These are phyloP conservation scores for Psilocybe sp. DNA, from an alignment of 768 basidiomycete genomes.

Conservation along the genomic window DNA sequence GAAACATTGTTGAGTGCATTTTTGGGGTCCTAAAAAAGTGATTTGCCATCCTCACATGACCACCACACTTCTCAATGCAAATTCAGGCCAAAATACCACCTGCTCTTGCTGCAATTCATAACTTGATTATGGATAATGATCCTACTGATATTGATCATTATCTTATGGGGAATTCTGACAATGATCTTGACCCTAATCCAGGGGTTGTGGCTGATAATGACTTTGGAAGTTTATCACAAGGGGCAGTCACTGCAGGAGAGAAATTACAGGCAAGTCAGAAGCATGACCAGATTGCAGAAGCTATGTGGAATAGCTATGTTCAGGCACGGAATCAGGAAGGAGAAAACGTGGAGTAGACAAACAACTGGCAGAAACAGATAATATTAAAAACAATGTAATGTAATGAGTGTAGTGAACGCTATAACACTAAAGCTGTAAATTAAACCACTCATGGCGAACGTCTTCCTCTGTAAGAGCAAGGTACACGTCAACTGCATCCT, in stretches of 20 bases:
- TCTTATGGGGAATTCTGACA: neutral
- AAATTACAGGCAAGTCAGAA: slow-evolving; percentile 1
- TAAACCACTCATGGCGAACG: slow-evolving; percentile 8
- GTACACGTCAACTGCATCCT: slow-evolving; percentile 4
- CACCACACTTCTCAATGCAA: slow-evolving; percentile 5
- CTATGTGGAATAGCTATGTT: slow-evolving; percentile 17
- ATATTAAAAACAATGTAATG: slow-evolving; percentile 4
- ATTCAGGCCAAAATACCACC: slow-evolving; percentile 20
- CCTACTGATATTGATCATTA: slow-evolving; percentile 7
- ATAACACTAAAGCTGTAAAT: neutral
- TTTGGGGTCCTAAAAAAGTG: slow-evolving; percentile 23
- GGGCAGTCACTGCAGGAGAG: slow-evolving; percentile 8
- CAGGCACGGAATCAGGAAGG: slow-evolving; percentile 3
- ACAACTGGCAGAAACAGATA: neutral
- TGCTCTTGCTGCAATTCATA: slow-evolving; percentile 21
- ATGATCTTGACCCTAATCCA: slow-evolving; percentile 7
- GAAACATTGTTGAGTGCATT: slow-evolving; percentile 35
- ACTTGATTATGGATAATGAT: slow-evolving; percentile 19
- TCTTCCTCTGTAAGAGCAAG: slow-evolving; percentile 2
- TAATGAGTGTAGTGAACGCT: neutral
- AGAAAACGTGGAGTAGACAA: too few relatives aligned
- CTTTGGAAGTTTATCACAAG: slow-evolving; percentile 2
- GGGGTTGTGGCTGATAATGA: slow-evolving; percentile 8
- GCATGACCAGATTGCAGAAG: slow-evolving; percentile 17
- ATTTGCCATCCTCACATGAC: slow-evolving; percentile 3